Evolutionary conservation across 352 stramenopile species (phyloP).

Genomic region (Phytophthora multivora): DNA sequence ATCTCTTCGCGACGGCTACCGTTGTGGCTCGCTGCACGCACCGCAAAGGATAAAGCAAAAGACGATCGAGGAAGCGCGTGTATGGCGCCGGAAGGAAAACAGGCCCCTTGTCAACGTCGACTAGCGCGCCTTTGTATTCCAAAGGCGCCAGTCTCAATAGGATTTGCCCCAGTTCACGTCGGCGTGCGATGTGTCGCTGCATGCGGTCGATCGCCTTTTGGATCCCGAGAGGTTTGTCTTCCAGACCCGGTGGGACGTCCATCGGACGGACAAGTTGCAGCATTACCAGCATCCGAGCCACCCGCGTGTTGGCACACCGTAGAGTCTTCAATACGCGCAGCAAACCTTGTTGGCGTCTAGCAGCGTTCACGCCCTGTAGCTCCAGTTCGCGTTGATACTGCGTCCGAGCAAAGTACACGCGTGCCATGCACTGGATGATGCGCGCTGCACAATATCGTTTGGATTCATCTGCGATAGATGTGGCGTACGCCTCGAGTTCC

Average conservation of each 20-base stretch:
- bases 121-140: conserved; percentile 49
- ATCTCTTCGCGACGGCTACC: conserved; percentile 48
- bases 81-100: conserved; percentile 62
- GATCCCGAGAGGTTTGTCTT: conserved; percentile 64
- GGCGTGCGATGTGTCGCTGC: conserved; percentile 51
- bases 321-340: conserved; percentile 57
- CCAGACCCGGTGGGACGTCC: conserved; percentile 52
- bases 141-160: conserved; percentile 52
- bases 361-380: conserved; percentile 65
- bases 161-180: conserved; percentile 58
- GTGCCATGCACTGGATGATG: conserved; percentile 74
- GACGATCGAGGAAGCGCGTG: conserved; percentile 57
- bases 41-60: conserved; percentile 68
- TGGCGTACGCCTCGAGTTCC: conserved; percentile 65
- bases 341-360: conserved; percentile 60
- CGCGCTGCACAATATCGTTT: conserved; percentile 70
- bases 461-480: conserved; percentile 64
- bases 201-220: conserved; percentile 63
- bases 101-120: conserved; percentile 7
- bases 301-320: conserved; percentile 64
- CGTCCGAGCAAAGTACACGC: conserved; percentile 71
- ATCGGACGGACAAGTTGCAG: conserved; percentile 67
- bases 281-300: conserved; percentile 70
- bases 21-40: conserved; percentile 59
- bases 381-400: conserved; percentile 70